phyloP scores from a whole-genome alignment of 2,329 filamentous ascomycete genomes.

The Pestalotiopsis sp. region DNA sequence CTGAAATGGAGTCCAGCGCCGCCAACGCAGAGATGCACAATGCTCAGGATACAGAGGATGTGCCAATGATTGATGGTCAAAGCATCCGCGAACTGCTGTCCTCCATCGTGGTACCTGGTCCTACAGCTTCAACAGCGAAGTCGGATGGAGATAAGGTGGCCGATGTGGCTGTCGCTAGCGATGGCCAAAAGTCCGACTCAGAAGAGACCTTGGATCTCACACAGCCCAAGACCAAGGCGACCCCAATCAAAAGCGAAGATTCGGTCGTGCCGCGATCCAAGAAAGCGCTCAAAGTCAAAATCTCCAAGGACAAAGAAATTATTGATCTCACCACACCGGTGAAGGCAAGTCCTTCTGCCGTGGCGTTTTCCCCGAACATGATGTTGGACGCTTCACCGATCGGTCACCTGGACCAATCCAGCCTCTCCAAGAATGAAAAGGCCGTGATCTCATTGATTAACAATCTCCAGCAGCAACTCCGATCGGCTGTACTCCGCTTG shows the following conservation, averaged over 20 bases:
- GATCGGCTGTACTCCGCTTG: neutral
- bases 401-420: neutral
- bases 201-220: constrained; percentile 2
- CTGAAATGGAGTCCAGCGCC: neutral
- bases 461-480: neutral
- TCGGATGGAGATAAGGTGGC: neutral
- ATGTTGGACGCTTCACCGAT: neutral
- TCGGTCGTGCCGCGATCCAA: neutral
- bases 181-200: neutral
- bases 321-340: constrained; percentile 1
- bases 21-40: neutral
- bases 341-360: neutral
- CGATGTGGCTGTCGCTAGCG: neutral
- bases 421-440: neutral
- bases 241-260: neutral
- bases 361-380: neutral
- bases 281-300: neutral
- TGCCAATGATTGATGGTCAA: neutral
- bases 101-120: neutral
- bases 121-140: neutral
- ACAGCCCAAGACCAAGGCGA: neutral
- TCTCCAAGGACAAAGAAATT: neutral
- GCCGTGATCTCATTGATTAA: neutral
- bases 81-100: neutral
- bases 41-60: neutral